A percentile compares a stretch with the other conserved stretches of the same genome.
Evolutionary conservation across 2,329 filamentous ascomycete genomes (phyloP).

Genomic region (Aspergillus quadrilineatus): DNA sequence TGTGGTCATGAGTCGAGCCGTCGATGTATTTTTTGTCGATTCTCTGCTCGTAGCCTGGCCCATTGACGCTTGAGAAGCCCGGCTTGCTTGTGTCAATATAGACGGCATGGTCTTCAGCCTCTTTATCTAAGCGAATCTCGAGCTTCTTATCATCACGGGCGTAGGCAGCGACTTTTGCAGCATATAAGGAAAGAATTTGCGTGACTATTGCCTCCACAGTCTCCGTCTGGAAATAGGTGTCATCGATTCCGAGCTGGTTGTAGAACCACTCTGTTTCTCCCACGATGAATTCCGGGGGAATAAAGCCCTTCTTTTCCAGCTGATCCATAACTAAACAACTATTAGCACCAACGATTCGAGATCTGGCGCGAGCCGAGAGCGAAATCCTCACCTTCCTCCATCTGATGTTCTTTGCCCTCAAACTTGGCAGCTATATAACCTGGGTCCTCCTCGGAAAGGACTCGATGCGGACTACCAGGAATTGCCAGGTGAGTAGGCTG

Average conservation of each 20-base stretch:
- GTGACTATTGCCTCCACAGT: conserved; percentile 81
- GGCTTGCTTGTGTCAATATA: conserved; percentile 98
- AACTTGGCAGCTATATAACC: conserved; percentile 96
- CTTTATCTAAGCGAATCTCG: conserved; percentile 94
- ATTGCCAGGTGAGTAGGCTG: conserved; percentile 83
- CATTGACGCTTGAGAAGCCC: conserved; percentile 70
- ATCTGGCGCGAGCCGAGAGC: not conserved
- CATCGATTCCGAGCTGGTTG: conserved; percentile 93
- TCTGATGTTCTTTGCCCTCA: conserved; percentile 87
- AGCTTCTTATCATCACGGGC: conserved; percentile 90
- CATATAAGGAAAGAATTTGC: conserved; percentile 94
- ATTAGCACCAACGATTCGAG: conserved; percentile 3
- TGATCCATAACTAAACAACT: conserved; percentile 69
- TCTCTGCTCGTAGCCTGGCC: conserved; percentile 89
- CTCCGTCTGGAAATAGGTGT: conserved; percentile 96
- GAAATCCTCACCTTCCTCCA: conserved; percentile 67
- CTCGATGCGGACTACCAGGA: conserved; percentile 62
- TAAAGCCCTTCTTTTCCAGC: conserved; percentile 77
- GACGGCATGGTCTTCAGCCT: conserved; percentile 89
- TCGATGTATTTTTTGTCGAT: conserved; percentile 96
- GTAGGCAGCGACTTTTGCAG: conserved; percentile 91
- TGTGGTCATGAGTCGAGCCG: conserved; percentile 66
- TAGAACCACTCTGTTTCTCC: conserved; percentile 95
- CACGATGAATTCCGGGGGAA: conserved; percentile 78
- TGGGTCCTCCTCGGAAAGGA: conserved; percentile 83